These are phyloP conservation scores for Exophiala viscosa DNA, from an alignment of 2,329 filamentous ascomycete genomes.

Conservation along the genomic window DNA sequence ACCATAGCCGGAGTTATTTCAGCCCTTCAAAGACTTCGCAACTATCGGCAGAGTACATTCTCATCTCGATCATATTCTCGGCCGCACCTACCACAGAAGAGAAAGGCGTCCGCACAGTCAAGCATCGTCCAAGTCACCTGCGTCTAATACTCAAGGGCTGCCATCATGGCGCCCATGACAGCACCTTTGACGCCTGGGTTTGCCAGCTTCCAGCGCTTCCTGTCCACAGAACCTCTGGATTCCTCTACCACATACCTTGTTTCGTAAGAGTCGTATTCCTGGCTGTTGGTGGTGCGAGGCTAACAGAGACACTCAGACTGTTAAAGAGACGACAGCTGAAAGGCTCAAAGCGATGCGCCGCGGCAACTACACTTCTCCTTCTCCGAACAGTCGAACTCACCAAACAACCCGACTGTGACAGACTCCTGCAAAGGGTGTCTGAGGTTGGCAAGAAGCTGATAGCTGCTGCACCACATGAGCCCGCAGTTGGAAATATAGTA, in stretches of 20 bases:
- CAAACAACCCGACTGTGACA: constrained; percentile 71
- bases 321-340: constrained; percentile 88
- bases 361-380: constrained; percentile 85
- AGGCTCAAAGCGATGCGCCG: constrained; percentile 81
- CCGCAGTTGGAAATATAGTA: constrained; percentile 92
- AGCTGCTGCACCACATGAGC: constrained; percentile 81
- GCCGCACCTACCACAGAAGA: not conserved
- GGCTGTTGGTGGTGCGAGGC: not conserved
- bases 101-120: too few relatives aligned
- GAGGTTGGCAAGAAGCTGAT: constrained; percentile 73
- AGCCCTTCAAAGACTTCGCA: too few relatives aligned
- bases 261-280: constrained; percentile 10
- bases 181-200: constrained; percentile 60
- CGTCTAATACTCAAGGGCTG: not conserved
- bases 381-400: constrained; percentile 79
- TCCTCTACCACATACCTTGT: constrained; percentile 64
- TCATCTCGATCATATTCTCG: not conserved
- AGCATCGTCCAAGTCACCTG: too few relatives aligned
- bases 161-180: constrained; percentile 17
- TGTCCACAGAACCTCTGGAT: constrained; percentile 72
- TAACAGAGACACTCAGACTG: constrained; percentile 54
- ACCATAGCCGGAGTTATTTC: too few relatives aligned
- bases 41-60: too few relatives aligned
- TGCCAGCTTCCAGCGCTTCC: constrained; percentile 71
- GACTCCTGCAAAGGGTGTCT: constrained; percentile 75